Percentiles rank a stretch among this genome's conserved stretches.
phyloP scores from a whole-genome alignment of 768 basidiomycete species.

The Lactifluus echinatus region DNA sequence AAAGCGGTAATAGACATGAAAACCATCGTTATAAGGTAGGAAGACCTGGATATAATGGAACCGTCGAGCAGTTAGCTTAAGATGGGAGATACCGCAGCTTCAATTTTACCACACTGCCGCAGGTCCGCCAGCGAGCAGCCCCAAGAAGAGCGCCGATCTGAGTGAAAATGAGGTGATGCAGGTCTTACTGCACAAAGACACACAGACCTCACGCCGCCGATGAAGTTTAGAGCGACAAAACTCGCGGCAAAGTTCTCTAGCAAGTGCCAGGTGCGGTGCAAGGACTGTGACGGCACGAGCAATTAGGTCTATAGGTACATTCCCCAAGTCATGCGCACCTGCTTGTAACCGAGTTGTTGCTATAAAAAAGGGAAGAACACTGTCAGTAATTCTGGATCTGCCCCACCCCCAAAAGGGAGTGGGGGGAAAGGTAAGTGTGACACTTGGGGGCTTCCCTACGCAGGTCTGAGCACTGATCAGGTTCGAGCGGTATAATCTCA shows the following conservation, averaged over 20 bases:
- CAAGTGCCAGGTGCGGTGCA: conserved; percentile 79
- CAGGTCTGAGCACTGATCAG: conserved; percentile 97
- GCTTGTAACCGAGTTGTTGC: conserved; percentile 74
- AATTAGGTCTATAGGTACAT: neutral
- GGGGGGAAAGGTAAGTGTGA: conserved; percentile 38
- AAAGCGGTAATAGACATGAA: conserved; percentile 87
- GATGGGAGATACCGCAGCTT: neutral
- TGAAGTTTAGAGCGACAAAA: conserved; percentile 85
- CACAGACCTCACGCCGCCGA: conserved; percentile 70
- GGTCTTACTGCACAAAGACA: neutral
- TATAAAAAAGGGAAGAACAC: conserved; percentile 31
- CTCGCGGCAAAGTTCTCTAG: conserved; percentile 83
- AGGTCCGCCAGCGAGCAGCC: conserved; percentile 78
- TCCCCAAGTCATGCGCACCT: conserved; percentile 35
- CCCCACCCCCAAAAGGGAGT: conserved; percentile 34
- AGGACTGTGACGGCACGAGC: conserved; percentile 41
- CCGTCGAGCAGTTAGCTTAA: neutral
- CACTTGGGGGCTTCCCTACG: conserved; percentile 92
- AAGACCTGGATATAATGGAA: conserved; percentile 55
- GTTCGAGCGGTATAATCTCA: conserved; percentile 98
- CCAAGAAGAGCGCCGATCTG: conserved; percentile 73
- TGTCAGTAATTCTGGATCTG: conserved; percentile 41
- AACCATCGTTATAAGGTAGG: conserved; percentile 70
- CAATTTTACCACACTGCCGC: conserved; percentile 65
- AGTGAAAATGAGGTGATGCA: conserved; percentile 7